Evolutionary conservation across 441 rosid species (phyloP), one percentile per base, ranked within the genome.

Genomic region (Erodium moschatum): DNA sequence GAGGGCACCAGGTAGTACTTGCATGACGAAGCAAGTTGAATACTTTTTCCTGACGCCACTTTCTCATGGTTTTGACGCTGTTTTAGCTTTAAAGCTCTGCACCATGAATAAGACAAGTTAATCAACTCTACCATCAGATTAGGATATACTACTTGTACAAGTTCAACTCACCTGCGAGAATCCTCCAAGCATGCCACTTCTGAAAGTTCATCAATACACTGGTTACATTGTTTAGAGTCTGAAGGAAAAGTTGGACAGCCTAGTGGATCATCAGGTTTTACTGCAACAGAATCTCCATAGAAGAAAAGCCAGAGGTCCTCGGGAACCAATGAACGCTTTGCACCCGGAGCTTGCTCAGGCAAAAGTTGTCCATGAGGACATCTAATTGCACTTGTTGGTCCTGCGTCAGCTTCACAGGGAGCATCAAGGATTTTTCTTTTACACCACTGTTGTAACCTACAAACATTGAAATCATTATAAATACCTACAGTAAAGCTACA

Each of bases 361-460:
- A 83, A 70, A 81, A 95, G 79, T 72, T 80, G 78, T 70, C 89
- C 97, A 79, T 91, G 99, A 73, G 82, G 82, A 74, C 99, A 95
- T 68, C 77, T 82, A 67, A 95, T 86, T 71, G 88, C 81, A 80
- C 60, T 77, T 61, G 97, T 85, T 72, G 99, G 97, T 24, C 89
- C 96, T n/a, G 86, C 86, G 83, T 95, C 99, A 70, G 89, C 94
- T 84, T 91, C 99, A 76, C 81, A 82, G 64, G 99, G 97, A 67
- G 97, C 89, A 78, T 91, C 97, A 69, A 85, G 76, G 80, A 86
- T 87, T 84, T 90, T 95, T 77, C 99, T 87, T 82, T 87, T 91
- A 48, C 85, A 76, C 99, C 99, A 95, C 72, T 91, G 97, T 68
- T 95, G 97, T 81, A 95, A 83, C 99, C 99, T 95, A 79, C 69